Percentiles rank a stretch among this genome's conserved stretches.
Conservation (phyloP, 768 basidiomycete species). For the Suillus plorans region DNA sequence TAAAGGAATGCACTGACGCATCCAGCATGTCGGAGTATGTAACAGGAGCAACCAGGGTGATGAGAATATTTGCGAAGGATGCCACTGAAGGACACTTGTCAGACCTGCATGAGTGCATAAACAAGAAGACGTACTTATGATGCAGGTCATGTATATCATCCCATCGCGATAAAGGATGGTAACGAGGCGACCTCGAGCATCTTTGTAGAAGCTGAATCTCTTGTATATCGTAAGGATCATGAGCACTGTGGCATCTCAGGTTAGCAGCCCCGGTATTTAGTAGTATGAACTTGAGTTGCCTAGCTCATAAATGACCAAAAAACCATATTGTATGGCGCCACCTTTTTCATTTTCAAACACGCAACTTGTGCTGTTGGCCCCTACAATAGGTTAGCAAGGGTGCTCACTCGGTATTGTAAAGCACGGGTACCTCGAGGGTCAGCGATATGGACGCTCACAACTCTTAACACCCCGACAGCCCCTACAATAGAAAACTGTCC, state of each 20-base stretch:
- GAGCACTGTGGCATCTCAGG: not conserved
- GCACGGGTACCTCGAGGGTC: not conserved
- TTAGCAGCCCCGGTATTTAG: not conserved
- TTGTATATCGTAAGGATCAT: not conserved
- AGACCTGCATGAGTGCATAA: not conserved
- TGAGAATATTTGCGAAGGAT: not conserved
- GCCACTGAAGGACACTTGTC: not conserved
- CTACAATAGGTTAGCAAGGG: not conserved
- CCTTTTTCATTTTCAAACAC: not conserved
- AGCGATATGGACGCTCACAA: not conserved
- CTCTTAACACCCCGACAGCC: not conserved
- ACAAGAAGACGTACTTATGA: not conserved
- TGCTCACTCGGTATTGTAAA: not conserved
- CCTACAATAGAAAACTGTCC: not conserved
- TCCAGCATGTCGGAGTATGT: not conserved
- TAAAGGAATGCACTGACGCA: not conserved
- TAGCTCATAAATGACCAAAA: slow-evolving; percentile 1
- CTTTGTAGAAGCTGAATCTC: not conserved
- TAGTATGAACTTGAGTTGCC: not conserved
- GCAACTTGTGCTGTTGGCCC: not conserved
- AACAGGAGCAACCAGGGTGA: not conserved
- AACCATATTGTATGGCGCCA: not conserved
- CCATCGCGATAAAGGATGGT: not conserved
- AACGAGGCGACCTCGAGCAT: not conserved
- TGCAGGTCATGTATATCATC: not conserved